Base-by-base conservation (phyloP, 2,329 filamentous ascomycete species). In the Botryotinia globosa region DNA sequence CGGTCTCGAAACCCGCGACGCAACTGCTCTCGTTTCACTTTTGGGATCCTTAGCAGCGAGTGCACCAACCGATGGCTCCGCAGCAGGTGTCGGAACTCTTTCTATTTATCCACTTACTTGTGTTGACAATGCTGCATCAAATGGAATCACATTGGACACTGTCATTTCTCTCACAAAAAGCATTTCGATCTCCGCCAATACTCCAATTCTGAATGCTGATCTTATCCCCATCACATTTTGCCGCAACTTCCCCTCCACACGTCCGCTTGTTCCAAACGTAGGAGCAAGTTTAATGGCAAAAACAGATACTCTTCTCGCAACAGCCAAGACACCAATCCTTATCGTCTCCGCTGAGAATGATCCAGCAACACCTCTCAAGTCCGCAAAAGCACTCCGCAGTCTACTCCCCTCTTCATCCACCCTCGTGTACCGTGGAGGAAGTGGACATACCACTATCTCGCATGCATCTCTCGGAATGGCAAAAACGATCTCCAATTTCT, bases 141-240 rank as follows among this genome's bases (percentile, higher is more conserved):
- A 64, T 44, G 51, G 37, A 32, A 66, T 74, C n/a, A 76, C 73
- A 6, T 34, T 76, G 20, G 44, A 67, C 6, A 39, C 71, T 14
- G 58, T 75, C 12, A 69, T 76, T 34, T 59, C 62, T 1, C 68
- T 76, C 32, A 74, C 73, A n/a, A 75, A 75, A 51, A 67, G 54
- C 12, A 72, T 75, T 32, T 75, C 74, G 0, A 61, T 76, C 42
- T 39, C 56, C 6, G 59, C 74, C n/a, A 63, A 76, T 6, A 76
- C 74, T 1, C 75, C 75, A 37, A 45, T 76, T 9, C 44, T 76
- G 4, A 70, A 25, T 29, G 74, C 75, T 16, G 75, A 69, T 20
- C 64, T 76, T 34, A 73, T 44, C 9, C 74, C 75, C 4, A 64
- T 76, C 14, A 66, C 56, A 44, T 76, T 76, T 66, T 76, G 75